These are phyloP conservation scores for Leccinum truebloodii DNA, from an alignment of 768 basidiomycete species.

Conservation along the genomic window DNA sequence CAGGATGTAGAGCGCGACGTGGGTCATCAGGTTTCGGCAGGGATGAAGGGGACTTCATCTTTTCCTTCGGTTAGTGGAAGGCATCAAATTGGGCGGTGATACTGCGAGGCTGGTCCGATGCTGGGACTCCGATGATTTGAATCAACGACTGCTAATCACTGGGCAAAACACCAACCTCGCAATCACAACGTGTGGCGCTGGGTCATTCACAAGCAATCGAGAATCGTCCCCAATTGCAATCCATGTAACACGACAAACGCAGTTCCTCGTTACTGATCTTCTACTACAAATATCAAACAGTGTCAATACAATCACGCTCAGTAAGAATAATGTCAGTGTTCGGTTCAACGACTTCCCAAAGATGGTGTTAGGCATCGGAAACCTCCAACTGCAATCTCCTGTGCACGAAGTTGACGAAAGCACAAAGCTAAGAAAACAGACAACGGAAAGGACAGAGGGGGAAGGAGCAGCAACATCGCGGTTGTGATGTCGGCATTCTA, in stretches of 20 bases:
- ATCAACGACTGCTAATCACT: too few relatives aligned
- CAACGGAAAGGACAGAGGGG: not conserved
- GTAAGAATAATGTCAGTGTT: not conserved
- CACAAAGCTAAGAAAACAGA: not conserved
- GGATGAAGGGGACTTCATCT: conserved; percentile 55
- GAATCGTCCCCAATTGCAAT: not conserved
- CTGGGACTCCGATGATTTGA: too few relatives aligned
- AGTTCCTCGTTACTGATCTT: too few relatives aligned
- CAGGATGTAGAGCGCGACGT: conserved; percentile 98
- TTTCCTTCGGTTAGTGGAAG: too few relatives aligned
- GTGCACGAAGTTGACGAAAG: too few relatives aligned
- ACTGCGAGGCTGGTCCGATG: too few relatives aligned
- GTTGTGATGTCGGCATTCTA: conserved; percentile 10
- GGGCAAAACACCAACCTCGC: too few relatives aligned
- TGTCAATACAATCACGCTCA: too few relatives aligned
- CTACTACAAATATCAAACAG: too few relatives aligned
- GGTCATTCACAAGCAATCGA: not conserved
- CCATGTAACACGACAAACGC: not conserved
- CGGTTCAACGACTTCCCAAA: not conserved
- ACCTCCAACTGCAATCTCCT: too few relatives aligned
- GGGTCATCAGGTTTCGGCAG: conserved; percentile 95
- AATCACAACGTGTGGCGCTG: not conserved
- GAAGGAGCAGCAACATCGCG: not conserved
- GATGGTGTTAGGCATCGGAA: not conserved
- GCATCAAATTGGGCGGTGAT: too few relatives aligned